These are phyloP conservation scores for Phyllosticta paracitricarpa DNA, from an alignment of 2,329 filamentous ascomycete species.

Conservation along the genomic window DNA sequence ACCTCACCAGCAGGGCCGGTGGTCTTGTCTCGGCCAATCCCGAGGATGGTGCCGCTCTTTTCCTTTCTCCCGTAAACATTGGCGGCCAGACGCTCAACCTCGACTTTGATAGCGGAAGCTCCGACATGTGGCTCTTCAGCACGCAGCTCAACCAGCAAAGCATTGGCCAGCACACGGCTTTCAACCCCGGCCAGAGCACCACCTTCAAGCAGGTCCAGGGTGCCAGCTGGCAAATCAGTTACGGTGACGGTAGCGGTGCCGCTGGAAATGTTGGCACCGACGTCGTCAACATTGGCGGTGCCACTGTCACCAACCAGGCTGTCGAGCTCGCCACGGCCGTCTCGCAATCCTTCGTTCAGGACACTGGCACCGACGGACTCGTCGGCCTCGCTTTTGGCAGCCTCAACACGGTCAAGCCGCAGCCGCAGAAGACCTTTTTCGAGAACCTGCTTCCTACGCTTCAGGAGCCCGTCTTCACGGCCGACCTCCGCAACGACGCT, in stretches of 20 bases:
- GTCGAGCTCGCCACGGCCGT: slow-evolving; percentile 55
- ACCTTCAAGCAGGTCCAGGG: slow-evolving; percentile 41
- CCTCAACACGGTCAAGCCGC: slow-evolving; percentile 41
- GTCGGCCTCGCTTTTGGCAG: slow-evolving; percentile 36
- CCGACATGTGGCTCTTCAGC: slow-evolving; percentile 54
- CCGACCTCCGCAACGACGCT: slow-evolving; percentile 51
- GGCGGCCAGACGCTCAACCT: slow-evolving; percentile 59
- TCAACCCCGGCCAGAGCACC: slow-evolving; percentile 42
- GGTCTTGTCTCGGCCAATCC: slow-evolving; percentile 56
- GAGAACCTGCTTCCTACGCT: slow-evolving; percentile 56
- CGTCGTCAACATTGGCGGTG: slow-evolving; percentile 56
- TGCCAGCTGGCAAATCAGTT: slow-evolving; percentile 52
- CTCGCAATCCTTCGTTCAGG: slow-evolving; percentile 47
- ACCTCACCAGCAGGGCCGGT: slow-evolving; percentile 16
- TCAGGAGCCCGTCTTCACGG: slow-evolving; percentile 59
- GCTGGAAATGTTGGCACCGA: slow-evolving; percentile 58
- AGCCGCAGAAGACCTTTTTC: slow-evolving; percentile 61
- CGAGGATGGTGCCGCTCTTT: slow-evolving; percentile 56
- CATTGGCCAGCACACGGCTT: slow-evolving; percentile 45
- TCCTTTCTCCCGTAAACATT: slow-evolving; percentile 58
- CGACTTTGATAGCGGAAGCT: slow-evolving; percentile 40
- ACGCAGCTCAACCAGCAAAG: slow-evolving; percentile 40
- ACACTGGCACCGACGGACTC: slow-evolving; percentile 56
- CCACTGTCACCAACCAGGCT: slow-evolving; percentile 51
- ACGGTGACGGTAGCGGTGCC: slow-evolving; percentile 57